Percentiles rank a stretch among this genome's conserved stretches.
These are phyloP conservation scores for Priceomyces carsonii DNA, from an alignment of 805 yeast species.

Conservation along the genomic window DNA sequence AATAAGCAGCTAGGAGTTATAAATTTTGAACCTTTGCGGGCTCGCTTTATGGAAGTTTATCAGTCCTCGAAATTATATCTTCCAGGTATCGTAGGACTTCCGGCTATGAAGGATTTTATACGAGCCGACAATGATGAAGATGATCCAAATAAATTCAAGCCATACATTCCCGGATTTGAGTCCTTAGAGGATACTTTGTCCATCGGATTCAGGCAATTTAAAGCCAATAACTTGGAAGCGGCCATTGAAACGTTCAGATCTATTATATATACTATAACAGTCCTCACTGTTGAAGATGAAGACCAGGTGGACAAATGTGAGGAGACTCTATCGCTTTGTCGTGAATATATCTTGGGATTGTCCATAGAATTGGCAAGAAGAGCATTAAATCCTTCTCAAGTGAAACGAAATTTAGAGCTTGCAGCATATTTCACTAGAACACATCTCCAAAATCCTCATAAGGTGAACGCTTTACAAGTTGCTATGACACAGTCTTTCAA, in stretches of 20 bases:
- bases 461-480: conserved; percentile 85
- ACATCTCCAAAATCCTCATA: conserved; percentile 78
- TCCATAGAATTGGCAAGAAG: conserved; percentile 91
- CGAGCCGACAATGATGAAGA: conserved; percentile 65
- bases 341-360: conserved; percentile 89
- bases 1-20: conserved; percentile 87
- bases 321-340: conserved; percentile 70
- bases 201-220: conserved; percentile 80
- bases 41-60: conserved; percentile 81
- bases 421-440: conserved; percentile 95
- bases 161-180: conserved; percentile 75
- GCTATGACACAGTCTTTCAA: conserved; percentile 94
- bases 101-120: conserved; percentile 67
- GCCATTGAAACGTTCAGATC: conserved; percentile 81
- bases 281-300: conserved; percentile 67
- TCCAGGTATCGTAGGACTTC: conserved; percentile 72
- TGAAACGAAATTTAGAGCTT: conserved; percentile 86
- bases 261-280: conserved; percentile 72
- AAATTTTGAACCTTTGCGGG: conserved; percentile 83
- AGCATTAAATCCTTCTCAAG: conserved; percentile 63
- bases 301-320: conserved; percentile 77
- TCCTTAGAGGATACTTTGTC: conserved; percentile 59
- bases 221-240: conserved; percentile 76
- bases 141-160: conserved; percentile 48
- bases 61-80: conserved; percentile 74